Evolutionary conservation across 2,329 filamentous ascomycete species (phyloP).

Genomic region (Diaporthe sp.): DNA sequence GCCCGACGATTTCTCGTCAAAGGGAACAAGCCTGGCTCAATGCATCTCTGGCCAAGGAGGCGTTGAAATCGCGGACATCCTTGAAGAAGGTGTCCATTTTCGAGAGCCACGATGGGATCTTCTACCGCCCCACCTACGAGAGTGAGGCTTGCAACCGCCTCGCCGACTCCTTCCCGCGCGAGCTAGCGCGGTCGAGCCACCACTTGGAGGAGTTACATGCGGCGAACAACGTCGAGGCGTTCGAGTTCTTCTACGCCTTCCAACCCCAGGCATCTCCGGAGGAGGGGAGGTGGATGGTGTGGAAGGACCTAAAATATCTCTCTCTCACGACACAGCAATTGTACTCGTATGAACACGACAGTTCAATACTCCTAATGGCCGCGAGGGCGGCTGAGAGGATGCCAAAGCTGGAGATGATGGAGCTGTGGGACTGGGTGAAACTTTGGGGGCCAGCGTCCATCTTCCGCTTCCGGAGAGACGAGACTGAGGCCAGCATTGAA

Average conservation of each 20-base stretch:
- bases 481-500: not conserved
- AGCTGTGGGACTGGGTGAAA: not conserved
- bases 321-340: not conserved
- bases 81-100: not conserved
- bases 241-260: conserved; percentile 15
- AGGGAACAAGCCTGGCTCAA: not conserved
- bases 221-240: not conserved
- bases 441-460: not conserved
- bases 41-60: not conserved
- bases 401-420: not conserved
- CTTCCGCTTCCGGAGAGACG: not conserved
- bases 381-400: not conserved
- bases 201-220: conserved; percentile 15
- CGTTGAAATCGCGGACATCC: not conserved
- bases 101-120: not conserved
- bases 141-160: too few relatives aligned
- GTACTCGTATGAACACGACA: not conserved
- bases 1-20: not conserved
- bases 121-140: not conserved
- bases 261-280: not conserved
- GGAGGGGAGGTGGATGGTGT: not conserved
- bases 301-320: conserved; percentile 2
- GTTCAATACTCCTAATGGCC: not conserved
- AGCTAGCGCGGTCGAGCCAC: not conserved
- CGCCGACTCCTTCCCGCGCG: not conserved